Evolutionary conservation across 2,329 filamentous ascomycete species (phyloP), one percentile per base, ranked within the genome.

Genomic region (Periconia macrospinosa): DNA sequence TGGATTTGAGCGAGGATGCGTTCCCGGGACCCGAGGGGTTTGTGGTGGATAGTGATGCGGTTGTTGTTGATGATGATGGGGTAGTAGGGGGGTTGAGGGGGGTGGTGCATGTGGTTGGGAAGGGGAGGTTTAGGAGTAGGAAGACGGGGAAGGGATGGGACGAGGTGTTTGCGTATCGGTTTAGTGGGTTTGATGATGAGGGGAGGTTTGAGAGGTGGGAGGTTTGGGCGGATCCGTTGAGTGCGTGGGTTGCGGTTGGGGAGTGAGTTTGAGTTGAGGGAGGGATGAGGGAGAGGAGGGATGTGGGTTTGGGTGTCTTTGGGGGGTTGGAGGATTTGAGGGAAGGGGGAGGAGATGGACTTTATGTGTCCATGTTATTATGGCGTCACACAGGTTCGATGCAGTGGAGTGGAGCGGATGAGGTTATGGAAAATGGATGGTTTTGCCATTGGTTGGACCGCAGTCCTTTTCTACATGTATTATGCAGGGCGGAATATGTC

Each of bases 221-320:
- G 60, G 75, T 78, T 47, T 78, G 76, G 75, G 75, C 73, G 14
- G 76, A 78, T 67, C 73, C 73, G 13, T 57, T 76, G 52, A 76
- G 72, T 55, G 76, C 75, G 33, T 77, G 74, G 75, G 65, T 69
- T 23, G 75, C 74, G 52, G 73, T 70, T 56, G 66, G 59, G 14
- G 65, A 59, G 49, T 62, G 41, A 57, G 27, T 15, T n/a, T n/a
- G n/a, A n/a, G n/a, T n/a, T n/a, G n/a, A n/a, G n/a, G n/a, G n/a
- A n/a, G n/a, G n/a, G n/a, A n/a, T n/a, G n/a, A n/a, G n/a, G n/a
- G n/a, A n/a, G 23, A 27, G 23, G 23, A 3, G 8, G 23, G 23
- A 27, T 8, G 23, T 5, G 23, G 5, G 23, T 27, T 3, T 27
- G 23, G 23, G 3, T 27, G 8, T 27, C 8, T 27, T 27, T 27